Base-by-base conservation (phyloP, 1,284 basidiomycete species). In the Hemileia vastatrix region DNA sequence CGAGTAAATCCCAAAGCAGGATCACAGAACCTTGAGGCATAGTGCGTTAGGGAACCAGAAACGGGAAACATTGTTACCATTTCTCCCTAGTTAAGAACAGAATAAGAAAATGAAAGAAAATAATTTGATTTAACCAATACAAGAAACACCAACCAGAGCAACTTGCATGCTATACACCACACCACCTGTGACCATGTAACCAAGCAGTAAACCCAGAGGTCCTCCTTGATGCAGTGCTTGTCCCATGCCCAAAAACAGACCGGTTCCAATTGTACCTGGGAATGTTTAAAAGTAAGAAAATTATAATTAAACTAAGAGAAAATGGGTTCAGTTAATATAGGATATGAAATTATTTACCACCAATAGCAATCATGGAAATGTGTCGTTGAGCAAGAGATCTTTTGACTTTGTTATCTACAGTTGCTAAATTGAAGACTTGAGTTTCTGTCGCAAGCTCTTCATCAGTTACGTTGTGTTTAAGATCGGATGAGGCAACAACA, bases 161-260 rank as follows among this genome's bases (percentile, higher is more conserved):
- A 48, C 47, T 15, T 48, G 47, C 47, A 48, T 48, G 15, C 47
- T 48, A 24, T 21, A 48, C n/a, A 48, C 47, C 19, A 48, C 47
- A 2, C 19, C 47, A 19, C 47, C 47, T 48, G 47, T 59, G 49
- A 77, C 69, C 18, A 70, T 64, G 63, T 77, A 77, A 32, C 71
- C 74, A 24, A 78, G 66, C 32, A 77, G 75, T 4, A 77, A 71
- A 54, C 78, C 78, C 13, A 76, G 71, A 0, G 79, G 80, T 4
- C 79, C 80, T 54, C 77, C 79, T 15, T 71, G 69, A 15, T 74
- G 69, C 27, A 81, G 70, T 6, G 77, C 76, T 58, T 80, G 78
- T 24, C 88, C 89, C 6, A 86, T 84, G 65, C 87, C 87, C 47
- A 91, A 79, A 79, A 92, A 91, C 23, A 62, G 50, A 32, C 59